A percentile compares a stretch with the other conserved stretches of the same genome.
These are phyloP conservation scores for Calonectria pseudoreteaudii DNA, from an alignment of 2,329 filamentous ascomycete genomes.

Conservation along the genomic window DNA sequence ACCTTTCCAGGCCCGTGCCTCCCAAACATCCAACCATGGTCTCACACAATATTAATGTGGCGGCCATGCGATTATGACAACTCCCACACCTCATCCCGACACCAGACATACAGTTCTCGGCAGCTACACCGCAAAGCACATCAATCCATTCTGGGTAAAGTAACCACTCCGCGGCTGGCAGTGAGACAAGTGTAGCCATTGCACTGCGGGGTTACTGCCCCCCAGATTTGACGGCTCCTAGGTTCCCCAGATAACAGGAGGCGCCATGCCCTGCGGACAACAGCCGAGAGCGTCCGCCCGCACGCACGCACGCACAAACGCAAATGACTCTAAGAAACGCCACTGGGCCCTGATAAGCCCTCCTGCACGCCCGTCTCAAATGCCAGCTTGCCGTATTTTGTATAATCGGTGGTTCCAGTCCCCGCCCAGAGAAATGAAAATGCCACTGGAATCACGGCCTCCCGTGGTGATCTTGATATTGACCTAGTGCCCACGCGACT, in stretches of 20 bases:
- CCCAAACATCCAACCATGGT: not conserved
- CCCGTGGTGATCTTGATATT: not conserved
- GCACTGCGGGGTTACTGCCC: conserved; percentile 21
- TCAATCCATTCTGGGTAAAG: not conserved
- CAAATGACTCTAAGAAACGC: conserved; percentile 11
- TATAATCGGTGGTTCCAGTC: not conserved
- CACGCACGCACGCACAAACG: not conserved
- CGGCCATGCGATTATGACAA: not conserved
- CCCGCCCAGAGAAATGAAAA: not conserved
- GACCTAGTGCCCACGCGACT: not conserved
- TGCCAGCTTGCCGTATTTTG: not conserved
- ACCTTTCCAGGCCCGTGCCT: not conserved
- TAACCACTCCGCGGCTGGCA: not conserved
- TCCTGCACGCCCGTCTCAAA: not conserved
- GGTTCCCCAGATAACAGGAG: conserved; percentile 19
- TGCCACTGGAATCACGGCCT: not conserved
- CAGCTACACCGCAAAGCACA: conserved; percentile 6
- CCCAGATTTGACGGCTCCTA: conserved; percentile 13
- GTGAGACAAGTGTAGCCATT: conserved; percentile 17
- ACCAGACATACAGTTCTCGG: not conserved
- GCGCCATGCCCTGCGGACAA: not conserved
- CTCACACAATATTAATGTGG: not conserved
- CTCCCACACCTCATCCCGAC: not conserved
- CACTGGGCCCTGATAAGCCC: conserved; percentile 18
- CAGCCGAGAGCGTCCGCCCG: not conserved